Conservation (phyloP, 2,329 filamentous ascomycete genomes). For the Thielaviopsis populi region DNA sequence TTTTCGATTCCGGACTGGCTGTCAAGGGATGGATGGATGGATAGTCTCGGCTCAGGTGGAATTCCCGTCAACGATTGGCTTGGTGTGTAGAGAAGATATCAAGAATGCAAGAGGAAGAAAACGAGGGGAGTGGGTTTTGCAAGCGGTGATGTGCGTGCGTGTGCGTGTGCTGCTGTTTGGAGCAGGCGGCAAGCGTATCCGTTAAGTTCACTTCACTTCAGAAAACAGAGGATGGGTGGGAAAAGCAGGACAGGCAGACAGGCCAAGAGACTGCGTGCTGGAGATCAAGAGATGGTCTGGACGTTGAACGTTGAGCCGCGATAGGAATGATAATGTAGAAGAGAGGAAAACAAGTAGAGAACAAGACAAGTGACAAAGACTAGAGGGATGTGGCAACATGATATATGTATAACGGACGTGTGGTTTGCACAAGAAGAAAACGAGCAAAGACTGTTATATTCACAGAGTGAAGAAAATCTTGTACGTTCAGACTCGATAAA, state of each 20-base stretch:
- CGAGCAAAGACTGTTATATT: neutral
- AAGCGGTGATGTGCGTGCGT: too few species aligned
- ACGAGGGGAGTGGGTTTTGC: neutral
- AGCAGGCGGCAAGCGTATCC: neutral
- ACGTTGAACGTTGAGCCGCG: neutral
- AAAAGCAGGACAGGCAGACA: too few species aligned
- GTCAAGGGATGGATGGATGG: neutral
- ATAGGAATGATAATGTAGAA: neutral
- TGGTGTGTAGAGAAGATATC: neutral
- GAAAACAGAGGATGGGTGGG: neutral
- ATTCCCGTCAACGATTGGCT: neutral
- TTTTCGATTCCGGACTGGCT: neutral
- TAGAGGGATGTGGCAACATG: slow-evolving; percentile 2
- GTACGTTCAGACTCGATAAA: neutral
- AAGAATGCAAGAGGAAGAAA: neutral
- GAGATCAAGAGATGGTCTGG: neutral
- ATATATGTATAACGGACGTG: slow-evolving; percentile 5
- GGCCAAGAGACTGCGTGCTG: neutral
- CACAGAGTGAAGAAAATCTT: neutral
- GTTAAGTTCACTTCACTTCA: too few species aligned
- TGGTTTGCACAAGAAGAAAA: neutral
- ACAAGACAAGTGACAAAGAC: neutral
- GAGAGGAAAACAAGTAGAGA: neutral
- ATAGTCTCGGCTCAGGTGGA: neutral
- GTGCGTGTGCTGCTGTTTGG: neutral